These are phyloP conservation scores for Musa schizocarpa DNA, from an alignment of 176 grass and related monocot genomes.

Conservation along the genomic window DNA sequence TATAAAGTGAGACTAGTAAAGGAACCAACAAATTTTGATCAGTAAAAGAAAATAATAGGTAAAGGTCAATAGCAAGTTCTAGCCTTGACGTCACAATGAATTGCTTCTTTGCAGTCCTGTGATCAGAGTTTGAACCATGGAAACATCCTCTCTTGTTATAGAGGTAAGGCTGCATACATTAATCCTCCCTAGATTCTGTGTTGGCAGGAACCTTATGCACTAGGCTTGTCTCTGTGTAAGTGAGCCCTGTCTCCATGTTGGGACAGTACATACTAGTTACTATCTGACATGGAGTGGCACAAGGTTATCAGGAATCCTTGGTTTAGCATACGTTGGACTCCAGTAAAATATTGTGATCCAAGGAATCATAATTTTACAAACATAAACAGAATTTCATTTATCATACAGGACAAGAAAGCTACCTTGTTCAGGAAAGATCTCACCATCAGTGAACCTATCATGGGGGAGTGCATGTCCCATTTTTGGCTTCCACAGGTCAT, in stretches of 20 bases:
- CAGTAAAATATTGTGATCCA: neutral
- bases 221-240: too few species aligned
- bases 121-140: too few species aligned
- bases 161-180: too few species aligned
- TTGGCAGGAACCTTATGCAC: too few species aligned
- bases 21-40: neutral
- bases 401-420: constrained; percentile 3
- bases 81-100: too few species aligned
- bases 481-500: constrained; percentile 79
- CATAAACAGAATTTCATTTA: neutral
- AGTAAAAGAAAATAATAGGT: too few species aligned
- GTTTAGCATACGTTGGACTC: neutral
- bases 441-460: constrained; percentile 64
- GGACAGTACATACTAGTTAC: neutral
- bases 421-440: constrained; percentile 80
- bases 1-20: neutral
- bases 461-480: constrained; percentile 49
- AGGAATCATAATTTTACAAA: neutral
- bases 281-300: neutral
- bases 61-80: too few species aligned
- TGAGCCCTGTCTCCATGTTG: neutral
- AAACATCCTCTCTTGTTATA: too few species aligned
- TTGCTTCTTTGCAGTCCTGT: too few species aligned
- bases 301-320: neutral
- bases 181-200: too few species aligned